Conservation (phyloP, 345 rosid species). For the Syzygium jambos region DNA sequence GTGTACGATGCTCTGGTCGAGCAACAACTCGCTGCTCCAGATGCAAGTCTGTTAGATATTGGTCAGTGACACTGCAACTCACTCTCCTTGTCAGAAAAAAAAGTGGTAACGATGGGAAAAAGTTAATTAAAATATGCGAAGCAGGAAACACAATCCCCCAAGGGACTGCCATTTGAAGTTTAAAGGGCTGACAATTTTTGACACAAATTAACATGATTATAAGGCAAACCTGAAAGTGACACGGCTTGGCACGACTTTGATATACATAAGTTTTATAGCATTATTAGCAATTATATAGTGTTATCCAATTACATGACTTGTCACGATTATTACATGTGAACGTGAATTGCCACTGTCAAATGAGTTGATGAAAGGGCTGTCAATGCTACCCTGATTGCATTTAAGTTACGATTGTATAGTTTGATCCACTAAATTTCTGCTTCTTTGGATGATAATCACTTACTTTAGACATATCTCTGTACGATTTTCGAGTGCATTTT, state of each 20-base stretch:
- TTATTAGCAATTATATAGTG: neutral
- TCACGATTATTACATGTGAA: neutral
- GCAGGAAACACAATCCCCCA: neutral
- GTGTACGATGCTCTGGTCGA: slow-evolving; percentile 67
- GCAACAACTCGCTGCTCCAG: slow-evolving; percentile 82
- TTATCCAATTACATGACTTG: neutral
- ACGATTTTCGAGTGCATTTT: neutral
- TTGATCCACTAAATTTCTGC: neutral
- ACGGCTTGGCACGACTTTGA: neutral
- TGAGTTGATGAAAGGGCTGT: neutral
- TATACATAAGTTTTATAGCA: neutral
- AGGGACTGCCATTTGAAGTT: neutral
- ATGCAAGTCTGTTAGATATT: slow-evolving; percentile 82
- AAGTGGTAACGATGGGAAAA: neutral
- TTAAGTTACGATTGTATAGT: neutral
- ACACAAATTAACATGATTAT: neutral
- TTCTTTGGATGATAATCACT: neutral
- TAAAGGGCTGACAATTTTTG: neutral
- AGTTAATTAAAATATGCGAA: neutral
- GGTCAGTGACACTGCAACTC: slow-evolving; percentile 29
- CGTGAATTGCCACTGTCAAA: neutral
- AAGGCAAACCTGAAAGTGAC: neutral
- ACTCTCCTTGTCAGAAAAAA: neutral
- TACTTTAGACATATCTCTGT: neutral
- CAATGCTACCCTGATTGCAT: neutral